phyloP scores from a whole-genome alignment of 1,284 basidiomycete species.

The Ustilago crameri region DNA sequence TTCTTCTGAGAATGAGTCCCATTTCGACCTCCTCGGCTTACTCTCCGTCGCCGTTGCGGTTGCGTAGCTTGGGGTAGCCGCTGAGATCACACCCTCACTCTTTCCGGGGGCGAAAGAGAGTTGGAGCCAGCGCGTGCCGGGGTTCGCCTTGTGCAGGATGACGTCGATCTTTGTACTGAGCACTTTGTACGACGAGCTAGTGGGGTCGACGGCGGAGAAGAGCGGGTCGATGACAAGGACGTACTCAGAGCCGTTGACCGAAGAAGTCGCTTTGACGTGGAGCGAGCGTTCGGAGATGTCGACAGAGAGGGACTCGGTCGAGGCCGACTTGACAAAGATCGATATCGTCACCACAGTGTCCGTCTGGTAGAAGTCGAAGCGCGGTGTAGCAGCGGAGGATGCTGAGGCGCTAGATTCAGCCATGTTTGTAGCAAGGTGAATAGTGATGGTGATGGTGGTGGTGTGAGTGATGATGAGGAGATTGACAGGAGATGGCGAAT shows the following conservation, averaged over 20 bases:
- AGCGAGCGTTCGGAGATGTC: conserved; percentile 26
- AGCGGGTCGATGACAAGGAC: conserved; percentile 43
- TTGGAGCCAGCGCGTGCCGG: conserved; percentile 46
- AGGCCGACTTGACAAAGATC: conserved; percentile 58
- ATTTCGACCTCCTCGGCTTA: conserved; percentile 50
- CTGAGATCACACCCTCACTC: conserved; percentile 3
- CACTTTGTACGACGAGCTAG: conserved; percentile 41
- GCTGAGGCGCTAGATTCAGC: conserved; percentile 4
- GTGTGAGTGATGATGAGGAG: background rate
- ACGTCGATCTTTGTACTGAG: conserved; percentile 61
- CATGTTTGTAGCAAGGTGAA: conserved; percentile 11
- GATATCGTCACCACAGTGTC: conserved; percentile 57
- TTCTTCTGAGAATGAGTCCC: conserved; percentile 56
- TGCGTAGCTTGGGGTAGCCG: conserved; percentile 19
- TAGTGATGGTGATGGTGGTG: conserved; percentile 8
- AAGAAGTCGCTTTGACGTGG: conserved; percentile 22
- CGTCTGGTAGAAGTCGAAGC: conserved; percentile 68
- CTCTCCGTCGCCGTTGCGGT: conserved; percentile 17
- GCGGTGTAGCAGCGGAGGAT: conserved; percentile 16
- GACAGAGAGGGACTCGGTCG: conserved; percentile 43
- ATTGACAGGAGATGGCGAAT: conserved; percentile 6
- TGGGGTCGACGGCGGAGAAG: conserved; percentile 33
- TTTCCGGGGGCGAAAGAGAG: conserved; percentile 9
- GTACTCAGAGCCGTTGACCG: conserved; percentile 26
- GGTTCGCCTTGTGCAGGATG: conserved; percentile 44